Conservation (phyloP, 2,329 filamentous ascomycete genomes). For the Sporothrix brasiliensis region DNA sequence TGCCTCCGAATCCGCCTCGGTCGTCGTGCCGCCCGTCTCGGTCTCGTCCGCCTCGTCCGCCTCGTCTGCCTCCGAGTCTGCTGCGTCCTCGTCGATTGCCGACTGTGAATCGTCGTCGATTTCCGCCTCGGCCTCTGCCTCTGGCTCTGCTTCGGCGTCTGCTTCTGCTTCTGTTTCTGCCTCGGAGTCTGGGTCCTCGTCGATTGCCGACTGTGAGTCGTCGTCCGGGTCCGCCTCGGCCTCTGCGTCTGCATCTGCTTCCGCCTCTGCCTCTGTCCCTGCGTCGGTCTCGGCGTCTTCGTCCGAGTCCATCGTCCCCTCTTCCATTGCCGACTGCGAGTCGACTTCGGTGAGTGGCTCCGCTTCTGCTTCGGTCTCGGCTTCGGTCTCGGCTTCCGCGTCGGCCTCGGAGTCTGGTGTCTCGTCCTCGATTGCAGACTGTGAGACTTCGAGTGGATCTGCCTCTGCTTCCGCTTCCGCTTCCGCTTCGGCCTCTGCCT, state of each 20-base stretch:
- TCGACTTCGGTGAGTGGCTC: neutral
- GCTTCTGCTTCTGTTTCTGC: neutral
- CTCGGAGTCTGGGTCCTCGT: neutral
- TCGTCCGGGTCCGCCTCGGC: neutral
- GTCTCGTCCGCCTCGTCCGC: neutral
- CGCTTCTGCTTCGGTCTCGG: neutral
- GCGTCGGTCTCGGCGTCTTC: neutral
- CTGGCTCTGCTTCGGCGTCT: neutral
- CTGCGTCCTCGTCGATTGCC: neutral
- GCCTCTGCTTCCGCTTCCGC: neutral
- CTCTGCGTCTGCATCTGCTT: neutral
- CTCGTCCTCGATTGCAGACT: neutral
- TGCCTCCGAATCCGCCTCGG: neutral
- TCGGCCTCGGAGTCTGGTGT: neutral
- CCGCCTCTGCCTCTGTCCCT: neutral
- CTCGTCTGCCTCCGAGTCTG: neutral
- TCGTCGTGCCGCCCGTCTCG: neutral
- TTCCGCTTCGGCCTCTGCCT: neutral
- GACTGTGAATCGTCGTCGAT: conserved; percentile 3
- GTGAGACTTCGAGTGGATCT: neutral
- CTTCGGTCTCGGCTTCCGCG: neutral
- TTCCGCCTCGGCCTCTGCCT: neutral
- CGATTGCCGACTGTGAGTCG: neutral
- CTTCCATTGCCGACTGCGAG: neutral
- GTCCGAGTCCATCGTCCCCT: neutral